These are phyloP conservation scores for Discostella stelligeroides DNA, from an alignment of 108 stramenopile species.

Conservation along the genomic window DNA sequence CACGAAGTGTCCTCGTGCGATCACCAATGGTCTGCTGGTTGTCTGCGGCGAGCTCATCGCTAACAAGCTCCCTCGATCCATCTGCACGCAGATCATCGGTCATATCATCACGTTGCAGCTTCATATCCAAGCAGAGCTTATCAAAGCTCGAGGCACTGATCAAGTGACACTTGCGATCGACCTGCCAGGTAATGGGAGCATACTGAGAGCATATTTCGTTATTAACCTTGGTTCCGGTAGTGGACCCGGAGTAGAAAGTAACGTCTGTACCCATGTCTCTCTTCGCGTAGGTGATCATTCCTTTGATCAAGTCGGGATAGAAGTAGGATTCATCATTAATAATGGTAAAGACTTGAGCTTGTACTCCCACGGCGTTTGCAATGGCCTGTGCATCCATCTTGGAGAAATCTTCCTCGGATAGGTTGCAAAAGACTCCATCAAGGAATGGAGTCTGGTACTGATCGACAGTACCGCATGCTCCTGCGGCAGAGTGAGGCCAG, in stretches of 20 bases:
- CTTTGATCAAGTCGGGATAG: constrained; percentile 52
- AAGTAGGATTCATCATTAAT: constrained; percentile 55
- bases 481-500: constrained; percentile 56
- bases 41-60: constrained; percentile 45
- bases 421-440: constrained; percentile 59
- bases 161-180: constrained; percentile 75
- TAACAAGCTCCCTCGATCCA: constrained; percentile 63
- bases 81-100: constrained; percentile 63
- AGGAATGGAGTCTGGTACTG: constrained; percentile 59
- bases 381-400: constrained; percentile 12
- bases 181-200: constrained; percentile 76
- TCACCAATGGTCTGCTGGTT: constrained; percentile 26
- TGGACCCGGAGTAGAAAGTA: constrained; percentile 69
- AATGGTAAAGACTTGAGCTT: constrained; percentile 53
- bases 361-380: constrained; percentile 39
- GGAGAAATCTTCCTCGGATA: constrained; percentile 10
- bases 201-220: constrained; percentile 66
- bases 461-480: constrained; percentile 46
- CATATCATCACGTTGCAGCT: constrained; percentile 66
- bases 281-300: constrained; percentile 44
- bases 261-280: constrained; percentile 58
- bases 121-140: constrained; percentile 72
- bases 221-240: constrained; percentile 58
- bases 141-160: constrained; percentile 73
- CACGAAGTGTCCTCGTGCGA: constrained; percentile 1